Evolutionary conservation across 257 asterid species (phyloP).

Genomic region (Solanum pimpinellifolium): DNA sequence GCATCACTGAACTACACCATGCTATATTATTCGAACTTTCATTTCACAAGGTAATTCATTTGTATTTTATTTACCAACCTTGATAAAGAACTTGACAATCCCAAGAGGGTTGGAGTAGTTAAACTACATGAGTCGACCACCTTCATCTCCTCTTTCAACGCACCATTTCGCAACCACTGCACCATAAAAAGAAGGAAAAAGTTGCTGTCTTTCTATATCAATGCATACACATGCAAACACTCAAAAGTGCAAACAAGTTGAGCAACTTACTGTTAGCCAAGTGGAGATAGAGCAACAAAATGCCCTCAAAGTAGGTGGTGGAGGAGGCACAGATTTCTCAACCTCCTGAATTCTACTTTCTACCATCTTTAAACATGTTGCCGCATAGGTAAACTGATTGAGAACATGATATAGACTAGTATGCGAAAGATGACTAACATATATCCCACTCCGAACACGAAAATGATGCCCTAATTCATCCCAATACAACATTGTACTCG

Average conservation of each 20-base stretch:
- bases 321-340: constrained; percentile 34
- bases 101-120: constrained; percentile 65
- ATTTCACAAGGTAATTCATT: background rate
- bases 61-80: constrained; percentile 34
- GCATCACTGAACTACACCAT: background rate
- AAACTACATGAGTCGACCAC: constrained; percentile 33
- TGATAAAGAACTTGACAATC: constrained; percentile 79
- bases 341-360: constrained; percentile 45
- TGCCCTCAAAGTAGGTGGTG: constrained; percentile 90
- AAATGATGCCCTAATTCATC: constrained; percentile 34
- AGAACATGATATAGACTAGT: constrained; percentile 63
- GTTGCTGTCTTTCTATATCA: background rate
- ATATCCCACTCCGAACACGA: constrained; percentile 49
- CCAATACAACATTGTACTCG: constrained; percentile 66
- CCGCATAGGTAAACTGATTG: constrained; percentile 64
- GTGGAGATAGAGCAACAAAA: constrained; percentile 60
- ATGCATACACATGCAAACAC: background rate
- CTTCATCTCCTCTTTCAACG: constrained; percentile 79
- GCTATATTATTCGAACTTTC: background rate
- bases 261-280: constrained; percentile 51
- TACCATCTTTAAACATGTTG: constrained; percentile 64
- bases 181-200: background rate
- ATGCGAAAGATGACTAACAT: constrained; percentile 71
- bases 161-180: constrained; percentile 67
- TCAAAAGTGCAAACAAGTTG: background rate